These are phyloP conservation scores for Trametes cinnabarina DNA, from an alignment of 768 basidiomycete species.

Conservation along the genomic window DNA sequence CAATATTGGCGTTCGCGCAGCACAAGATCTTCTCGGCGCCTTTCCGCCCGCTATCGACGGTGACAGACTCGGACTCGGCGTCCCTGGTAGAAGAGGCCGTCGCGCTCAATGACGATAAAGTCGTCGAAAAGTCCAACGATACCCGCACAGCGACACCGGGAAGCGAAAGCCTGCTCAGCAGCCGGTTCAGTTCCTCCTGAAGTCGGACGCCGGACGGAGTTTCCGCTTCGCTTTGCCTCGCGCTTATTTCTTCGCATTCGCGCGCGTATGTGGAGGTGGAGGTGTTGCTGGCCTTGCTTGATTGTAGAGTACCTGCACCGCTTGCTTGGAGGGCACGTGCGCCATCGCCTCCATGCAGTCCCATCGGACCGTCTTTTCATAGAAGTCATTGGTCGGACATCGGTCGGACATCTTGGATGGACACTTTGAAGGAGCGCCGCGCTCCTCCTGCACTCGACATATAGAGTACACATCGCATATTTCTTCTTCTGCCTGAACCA, in stretches of 20 bases:
- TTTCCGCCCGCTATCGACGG: constrained; percentile 35
- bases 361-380: too few species aligned
- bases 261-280: background rate
- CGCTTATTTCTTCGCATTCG: background rate
- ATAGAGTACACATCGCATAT: too few species aligned
- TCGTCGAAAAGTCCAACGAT: background rate
- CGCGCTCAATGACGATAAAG: constrained; percentile 2
- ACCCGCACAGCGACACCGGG: background rate
- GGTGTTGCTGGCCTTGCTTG: too few species aligned
- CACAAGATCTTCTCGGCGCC: constrained; percentile 50
- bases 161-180: constrained; percentile 8
- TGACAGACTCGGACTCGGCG: background rate
- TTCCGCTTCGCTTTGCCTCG: background rate
- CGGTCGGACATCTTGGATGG: too few species aligned
- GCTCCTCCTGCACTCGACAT: too few species aligned
- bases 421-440: too few species aligned
- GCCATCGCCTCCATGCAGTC: too few species aligned
- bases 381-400: too few species aligned
- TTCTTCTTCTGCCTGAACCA: too few species aligned
- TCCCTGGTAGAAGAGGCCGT: background rate
- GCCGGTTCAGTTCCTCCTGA: constrained; percentile 12
- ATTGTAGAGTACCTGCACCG: too few species aligned
- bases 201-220: background rate
- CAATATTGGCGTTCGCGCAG: constrained; percentile 51
- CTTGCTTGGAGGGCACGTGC: too few species aligned